phyloP scores from a whole-genome alignment of 495 filamentous ascomycete genomes.

The Lepraria neglecta region DNA sequence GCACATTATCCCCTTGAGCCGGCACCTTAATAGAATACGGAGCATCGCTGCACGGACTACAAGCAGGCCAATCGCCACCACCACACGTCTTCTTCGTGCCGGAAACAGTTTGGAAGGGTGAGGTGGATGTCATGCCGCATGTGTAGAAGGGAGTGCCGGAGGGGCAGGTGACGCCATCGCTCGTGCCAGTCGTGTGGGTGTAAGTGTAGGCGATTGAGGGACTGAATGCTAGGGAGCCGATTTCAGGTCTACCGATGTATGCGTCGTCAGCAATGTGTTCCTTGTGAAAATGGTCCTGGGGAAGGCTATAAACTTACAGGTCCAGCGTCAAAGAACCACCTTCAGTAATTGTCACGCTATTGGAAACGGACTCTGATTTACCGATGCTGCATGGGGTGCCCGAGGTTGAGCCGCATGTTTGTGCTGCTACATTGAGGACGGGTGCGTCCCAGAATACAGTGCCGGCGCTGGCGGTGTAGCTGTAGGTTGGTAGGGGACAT shows the following conservation, averaged over 20 bases:
- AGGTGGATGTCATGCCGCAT: conserved; percentile 8
- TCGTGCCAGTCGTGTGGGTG: conserved; percentile 1
- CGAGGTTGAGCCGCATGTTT: background rate
- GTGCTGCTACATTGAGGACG: background rate
- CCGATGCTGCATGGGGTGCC: background rate
- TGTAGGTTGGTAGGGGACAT: background rate
- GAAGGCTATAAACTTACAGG: background rate
- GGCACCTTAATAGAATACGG: background rate
- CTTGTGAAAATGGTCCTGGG: background rate
- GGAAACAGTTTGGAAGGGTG: background rate
- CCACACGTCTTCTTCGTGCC: background rate
- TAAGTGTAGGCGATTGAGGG: conserved; percentile 2
- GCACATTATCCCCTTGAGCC: background rate
- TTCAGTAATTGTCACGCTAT: background rate
- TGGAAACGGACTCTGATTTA: background rate
- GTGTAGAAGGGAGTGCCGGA: background rate
- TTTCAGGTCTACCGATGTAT: background rate
- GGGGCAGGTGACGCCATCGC: background rate
- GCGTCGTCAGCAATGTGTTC: too few species aligned
- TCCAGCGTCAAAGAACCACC: background rate
- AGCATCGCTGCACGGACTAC: background rate
- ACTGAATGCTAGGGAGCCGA: conserved; percentile 6
- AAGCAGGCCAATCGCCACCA: background rate
- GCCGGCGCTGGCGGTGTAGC: background rate
- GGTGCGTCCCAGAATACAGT: conserved; percentile 3